Percentiles rank a stretch among this genome's conserved stretches.
phyloP scores from a whole-genome alignment of 805 yeast genomes.

The Barnettozyma salicaria region DNA sequence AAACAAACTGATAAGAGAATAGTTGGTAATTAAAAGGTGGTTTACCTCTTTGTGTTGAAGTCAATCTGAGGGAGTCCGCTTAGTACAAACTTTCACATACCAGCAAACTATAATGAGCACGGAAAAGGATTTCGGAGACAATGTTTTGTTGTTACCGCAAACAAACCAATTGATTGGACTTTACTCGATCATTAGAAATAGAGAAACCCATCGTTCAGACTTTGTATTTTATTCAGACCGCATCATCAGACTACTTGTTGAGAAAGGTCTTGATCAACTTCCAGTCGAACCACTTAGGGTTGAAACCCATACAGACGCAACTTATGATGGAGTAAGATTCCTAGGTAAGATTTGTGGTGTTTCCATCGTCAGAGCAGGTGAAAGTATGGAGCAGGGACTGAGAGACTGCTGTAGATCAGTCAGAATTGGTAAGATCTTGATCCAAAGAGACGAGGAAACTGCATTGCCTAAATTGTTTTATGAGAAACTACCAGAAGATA shows the following conservation, averaged over 20 bases:
- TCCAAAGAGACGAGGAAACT: slow-evolving; percentile 98
- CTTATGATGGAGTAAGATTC: slow-evolving; percentile 72
- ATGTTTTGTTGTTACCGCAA: slow-evolving; percentile 72
- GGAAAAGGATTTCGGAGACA: too few species aligned
- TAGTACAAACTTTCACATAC: too few species aligned
- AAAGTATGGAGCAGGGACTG: slow-evolving; percentile 97
- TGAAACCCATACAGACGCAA: slow-evolving; percentile 69
- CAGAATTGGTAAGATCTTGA: slow-evolving; percentile 91
- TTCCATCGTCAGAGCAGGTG: slow-evolving; percentile 97
- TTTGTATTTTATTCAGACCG: slow-evolving; percentile 94
- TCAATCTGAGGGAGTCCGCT: too few species aligned
- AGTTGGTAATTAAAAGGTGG: too few species aligned
- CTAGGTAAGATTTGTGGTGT: slow-evolving; percentile 96
- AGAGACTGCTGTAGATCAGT: slow-evolving; percentile 97
- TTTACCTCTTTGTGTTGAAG: too few species aligned
- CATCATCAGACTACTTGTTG: slow-evolving; percentile 88
- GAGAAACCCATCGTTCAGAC: slow-evolving; percentile 76
- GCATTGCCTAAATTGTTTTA: slow-evolving; percentile 88
- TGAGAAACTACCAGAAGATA: slow-evolving; percentile 92
- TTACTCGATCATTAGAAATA: slow-evolving; percentile 85
- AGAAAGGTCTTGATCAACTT: slow-evolving; percentile 88
- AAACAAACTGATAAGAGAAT: too few species aligned
- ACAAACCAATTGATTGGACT: slow-evolving; percentile 86
- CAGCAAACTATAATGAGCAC: too few species aligned
- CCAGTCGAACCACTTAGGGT: slow-evolving; percentile 74